These are phyloP conservation scores for Ophioceras dolichostomum DNA, from an alignment of 2,329 filamentous ascomycete species.

Conservation along the genomic window DNA sequence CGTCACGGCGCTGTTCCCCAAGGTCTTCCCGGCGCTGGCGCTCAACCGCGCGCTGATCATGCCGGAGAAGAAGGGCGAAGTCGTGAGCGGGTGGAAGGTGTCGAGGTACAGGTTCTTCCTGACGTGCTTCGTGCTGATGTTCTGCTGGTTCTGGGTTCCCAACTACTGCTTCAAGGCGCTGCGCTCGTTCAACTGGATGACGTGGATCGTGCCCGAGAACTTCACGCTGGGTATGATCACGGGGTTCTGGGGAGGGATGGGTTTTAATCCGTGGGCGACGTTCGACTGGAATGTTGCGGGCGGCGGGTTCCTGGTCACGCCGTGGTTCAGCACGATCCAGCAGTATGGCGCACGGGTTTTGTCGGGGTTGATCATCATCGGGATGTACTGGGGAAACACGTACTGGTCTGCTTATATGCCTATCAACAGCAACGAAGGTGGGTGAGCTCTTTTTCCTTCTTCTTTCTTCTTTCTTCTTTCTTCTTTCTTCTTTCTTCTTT, in stretches of 20 bases:
- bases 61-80: constrained; percentile 19
- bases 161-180: constrained; percentile 30
- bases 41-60: constrained; percentile 19
- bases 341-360: constrained; percentile 45
- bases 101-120: constrained; percentile 32
- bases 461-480: neutral
- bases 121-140: constrained; percentile 21
- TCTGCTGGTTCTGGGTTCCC: constrained; percentile 35
- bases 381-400: constrained; percentile 44
- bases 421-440: constrained; percentile 31
- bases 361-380: constrained; percentile 42
- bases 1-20: constrained; percentile 27
- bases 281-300: constrained; percentile 25
- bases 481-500: neutral
- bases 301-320: constrained; percentile 19
- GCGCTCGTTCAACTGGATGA: constrained; percentile 34
- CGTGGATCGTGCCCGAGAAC: constrained; percentile 34
- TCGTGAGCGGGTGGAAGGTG: constrained; percentile 29
- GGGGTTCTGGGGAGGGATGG: constrained; percentile 1
- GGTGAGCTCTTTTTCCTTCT: neutral
- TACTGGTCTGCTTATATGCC: constrained; percentile 41
- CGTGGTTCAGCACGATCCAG: constrained; percentile 49
- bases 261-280: constrained; percentile 21
- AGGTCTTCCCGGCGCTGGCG: constrained; percentile 22
- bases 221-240: constrained; percentile 27